Evolutionary conservation across 192 early-diverging fungal species (phyloP).

Genomic region (Podila minutissima): DNA sequence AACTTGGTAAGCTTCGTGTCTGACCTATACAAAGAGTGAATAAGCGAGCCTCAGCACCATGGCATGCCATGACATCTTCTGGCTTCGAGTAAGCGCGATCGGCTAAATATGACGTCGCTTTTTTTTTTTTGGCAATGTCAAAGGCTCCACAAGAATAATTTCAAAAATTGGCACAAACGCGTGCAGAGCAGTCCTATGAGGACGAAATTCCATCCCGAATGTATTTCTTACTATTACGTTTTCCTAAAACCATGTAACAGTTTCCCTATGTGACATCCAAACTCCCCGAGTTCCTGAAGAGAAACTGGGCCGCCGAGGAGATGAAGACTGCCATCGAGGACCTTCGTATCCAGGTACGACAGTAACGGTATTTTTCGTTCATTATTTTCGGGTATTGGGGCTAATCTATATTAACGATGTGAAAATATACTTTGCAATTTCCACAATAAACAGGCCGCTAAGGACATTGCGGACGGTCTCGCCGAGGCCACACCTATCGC

Average conservation of each 20-base stretch:
- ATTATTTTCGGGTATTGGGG: neutral
- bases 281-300: constrained; percentile 72
- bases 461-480: constrained; percentile 57
- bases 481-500: constrained; percentile 57
- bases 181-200: neutral
- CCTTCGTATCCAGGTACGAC: constrained; percentile 60
- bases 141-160: neutral
- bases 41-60: too few relatives aligned
- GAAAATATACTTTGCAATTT: neutral
- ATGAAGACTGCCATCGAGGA: constrained; percentile 55
- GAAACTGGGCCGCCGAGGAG: constrained; percentile 57
- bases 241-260: constrained; percentile 11
- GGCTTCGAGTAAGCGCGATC: too few relatives aligned
- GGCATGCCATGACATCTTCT: too few relatives aligned
- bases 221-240: neutral
- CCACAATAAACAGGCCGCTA: constrained; percentile 47
- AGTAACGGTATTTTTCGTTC: neutral
- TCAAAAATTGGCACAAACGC: neutral
- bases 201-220: neutral
- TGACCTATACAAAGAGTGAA: too few relatives aligned
- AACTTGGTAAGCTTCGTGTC: constrained; percentile 59
- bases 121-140: neutral
- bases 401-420: neutral
- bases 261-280: constrained; percentile 87
- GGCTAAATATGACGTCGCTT: neutral